Base-by-base conservation (phyloP, 1,284 basidiomycete species). In the Pseudozyma thailandica region DNA sequence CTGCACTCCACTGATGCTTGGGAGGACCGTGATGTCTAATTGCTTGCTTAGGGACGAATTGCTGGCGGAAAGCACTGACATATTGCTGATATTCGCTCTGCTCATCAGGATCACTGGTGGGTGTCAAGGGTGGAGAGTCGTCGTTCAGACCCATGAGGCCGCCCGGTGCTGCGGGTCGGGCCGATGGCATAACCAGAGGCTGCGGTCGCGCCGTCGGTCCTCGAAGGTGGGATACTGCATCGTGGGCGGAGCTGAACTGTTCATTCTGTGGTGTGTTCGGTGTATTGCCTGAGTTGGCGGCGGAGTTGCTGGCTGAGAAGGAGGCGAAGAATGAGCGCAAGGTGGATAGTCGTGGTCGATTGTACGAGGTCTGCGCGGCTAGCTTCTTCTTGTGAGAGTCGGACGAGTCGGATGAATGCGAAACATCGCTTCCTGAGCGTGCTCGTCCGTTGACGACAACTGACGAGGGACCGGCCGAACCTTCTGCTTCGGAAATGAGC, bases 51-150 rank as follows among this genome's bases (percentile, higher is more conserved):
- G 61, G 48, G 7, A 55, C 43, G 13, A 69, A 45, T 9, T 44
- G 58, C 23, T 52, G 50, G n/a, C 57, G 68, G 50, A 71, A 71
- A 2, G 58, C 50, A 9, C 55, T 66, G 27, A 62, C 45, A 25
- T 64, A 62, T 23, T 69, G 63, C 18, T 64, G 59, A 28, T 65
- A 66, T 21, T 61, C 58, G 46, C 47, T 56, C 38, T 66, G 66
- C 25, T 71, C 57, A 37, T 64, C 73, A 20, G 48, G 56, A 27
- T 75, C 74, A 47, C 57, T 57, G 15, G 65, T 70, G 4, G 79
- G 79, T 6, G 79, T 79, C 12, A 80, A 62, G 9, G 79, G 77
- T 15, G 79, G 75, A 23, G 72, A 77, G 46, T 74, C 72, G 23
- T 72, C 68, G 46, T 80, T 79, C 42, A 81, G 63, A 9, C 74